Percentiles rank a stretch among this genome's conserved stretches.
These are phyloP conservation scores for Inga leiocalycina DNA, from an alignment of 306 rosid genomes.

Conservation along the genomic window DNA sequence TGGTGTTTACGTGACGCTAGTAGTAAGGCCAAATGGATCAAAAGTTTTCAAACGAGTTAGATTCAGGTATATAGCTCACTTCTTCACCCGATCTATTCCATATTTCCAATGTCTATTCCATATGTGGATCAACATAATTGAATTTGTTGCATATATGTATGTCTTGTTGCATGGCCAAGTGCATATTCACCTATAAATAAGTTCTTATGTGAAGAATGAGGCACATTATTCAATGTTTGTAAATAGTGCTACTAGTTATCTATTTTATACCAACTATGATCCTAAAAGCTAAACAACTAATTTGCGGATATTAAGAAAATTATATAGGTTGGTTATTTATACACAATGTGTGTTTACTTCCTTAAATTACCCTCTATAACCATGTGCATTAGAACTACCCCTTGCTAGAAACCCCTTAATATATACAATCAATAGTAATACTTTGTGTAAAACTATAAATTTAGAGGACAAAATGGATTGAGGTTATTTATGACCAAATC, in stretches of 20 bases:
- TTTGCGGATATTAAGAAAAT: too few relatives aligned
- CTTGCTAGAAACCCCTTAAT: too few relatives aligned
- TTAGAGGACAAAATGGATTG: too few relatives aligned
- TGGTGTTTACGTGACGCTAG: conserved; percentile 62
- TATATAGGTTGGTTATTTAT: too few relatives aligned
- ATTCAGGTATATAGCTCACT: conserved; percentile 54
- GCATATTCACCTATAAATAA: not conserved
- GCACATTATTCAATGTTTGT: not conserved
- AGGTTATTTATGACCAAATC: too few relatives aligned
- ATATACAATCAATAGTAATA: too few relatives aligned
- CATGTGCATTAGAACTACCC: too few relatives aligned
- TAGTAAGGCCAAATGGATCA: conserved; percentile 40
- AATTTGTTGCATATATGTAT: not conserved
- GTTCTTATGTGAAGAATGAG: not conserved
- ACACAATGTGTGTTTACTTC: too few relatives aligned
- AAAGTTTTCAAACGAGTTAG: conserved; percentile 58
- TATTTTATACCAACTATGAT: not conserved
- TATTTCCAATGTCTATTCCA: not conserved
- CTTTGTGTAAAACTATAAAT: too few relatives aligned
- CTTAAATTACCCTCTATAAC: too few relatives aligned
- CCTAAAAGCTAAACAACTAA: too few relatives aligned
- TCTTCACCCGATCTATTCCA: not conserved
- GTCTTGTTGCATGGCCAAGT: not conserved
- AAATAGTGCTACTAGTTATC: not conserved
- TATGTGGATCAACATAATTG: not conserved